phyloP scores from a whole-genome alignment of 805 yeast species.

The Candida chilensis region DNA sequence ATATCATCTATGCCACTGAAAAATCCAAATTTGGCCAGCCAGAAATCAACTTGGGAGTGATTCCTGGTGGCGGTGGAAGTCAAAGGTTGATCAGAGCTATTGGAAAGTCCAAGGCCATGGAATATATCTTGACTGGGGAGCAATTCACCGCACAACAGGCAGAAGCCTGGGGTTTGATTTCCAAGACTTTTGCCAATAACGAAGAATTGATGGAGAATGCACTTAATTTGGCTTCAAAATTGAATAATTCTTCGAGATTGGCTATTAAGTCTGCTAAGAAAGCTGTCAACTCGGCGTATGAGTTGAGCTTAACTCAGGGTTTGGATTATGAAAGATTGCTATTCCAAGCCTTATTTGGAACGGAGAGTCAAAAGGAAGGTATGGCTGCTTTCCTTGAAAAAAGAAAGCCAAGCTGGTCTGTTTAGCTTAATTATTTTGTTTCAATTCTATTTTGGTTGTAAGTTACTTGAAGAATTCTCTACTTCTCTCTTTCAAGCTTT shows the following conservation, averaged over 20 bases:
- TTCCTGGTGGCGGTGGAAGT: conserved; percentile 48
- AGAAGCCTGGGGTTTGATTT: conserved; percentile 36
- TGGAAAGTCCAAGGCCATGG: conserved; percentile 43
- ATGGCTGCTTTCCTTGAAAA: conserved; percentile 42
- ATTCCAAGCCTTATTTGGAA: conserved; percentile 37
- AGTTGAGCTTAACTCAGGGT: conserved; percentile 25
- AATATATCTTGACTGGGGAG: conserved; percentile 36
- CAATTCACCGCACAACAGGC: conserved; percentile 35
- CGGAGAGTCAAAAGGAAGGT: conserved; percentile 37
- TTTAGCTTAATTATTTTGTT: too few species aligned
- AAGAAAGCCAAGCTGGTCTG: conserved; percentile 24
- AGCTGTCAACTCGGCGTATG: conserved; percentile 27
- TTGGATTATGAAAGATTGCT: conserved; percentile 29
- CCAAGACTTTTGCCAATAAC: conserved; percentile 23
- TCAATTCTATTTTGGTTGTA: too few species aligned
- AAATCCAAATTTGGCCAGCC: conserved; percentile 45
- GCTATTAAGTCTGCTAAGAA: conserved; percentile 39
- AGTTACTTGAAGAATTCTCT: too few species aligned
- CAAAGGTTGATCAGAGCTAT: conserved; percentile 37
- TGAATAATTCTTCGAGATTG: conserved; percentile 29
- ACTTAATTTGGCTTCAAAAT: conserved; percentile 29
- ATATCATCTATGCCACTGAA: conserved; percentile 39
- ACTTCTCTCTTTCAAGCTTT: too few species aligned
- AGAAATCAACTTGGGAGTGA: conserved; percentile 41
- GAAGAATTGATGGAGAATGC: conserved; percentile 30